Percentiles rank a stretch among this genome's conserved stretches.
Evolutionary conservation across 805 yeast genomes (phyloP).

Genomic region (Clavispora vitiphila): DNA sequence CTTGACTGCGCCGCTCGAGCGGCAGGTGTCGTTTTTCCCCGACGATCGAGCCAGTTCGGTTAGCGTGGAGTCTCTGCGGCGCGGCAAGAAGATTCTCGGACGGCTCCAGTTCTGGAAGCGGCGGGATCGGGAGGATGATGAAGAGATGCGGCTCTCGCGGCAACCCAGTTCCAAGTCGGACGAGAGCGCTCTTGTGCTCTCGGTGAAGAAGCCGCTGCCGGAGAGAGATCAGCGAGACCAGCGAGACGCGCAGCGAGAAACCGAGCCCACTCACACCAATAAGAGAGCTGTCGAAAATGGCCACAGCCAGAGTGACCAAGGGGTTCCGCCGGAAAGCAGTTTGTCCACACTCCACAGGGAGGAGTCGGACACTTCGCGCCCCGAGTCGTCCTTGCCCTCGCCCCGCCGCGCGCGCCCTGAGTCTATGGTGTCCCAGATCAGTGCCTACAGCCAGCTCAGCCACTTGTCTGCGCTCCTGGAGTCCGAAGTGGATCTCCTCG

Average conservation of each 20-base stretch:
- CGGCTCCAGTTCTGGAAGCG: slow-evolving; percentile 38
- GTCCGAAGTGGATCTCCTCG: slow-evolving; percentile 35
- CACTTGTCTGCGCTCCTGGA: slow-evolving; percentile 41
- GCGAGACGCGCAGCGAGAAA: too few relatives aligned
- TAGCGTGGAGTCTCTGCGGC: slow-evolving; percentile 11
- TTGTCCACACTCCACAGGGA: too few relatives aligned
- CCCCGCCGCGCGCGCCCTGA: slow-evolving; percentile 28
- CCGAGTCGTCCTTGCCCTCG: slow-evolving; percentile 2
- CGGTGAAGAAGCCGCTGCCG: neutral
- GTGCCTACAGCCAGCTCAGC: slow-evolving; percentile 36
- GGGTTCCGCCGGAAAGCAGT: too few relatives aligned
- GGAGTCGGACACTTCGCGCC: too few relatives aligned
- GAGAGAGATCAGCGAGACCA: too few relatives aligned
- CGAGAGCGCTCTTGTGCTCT: neutral
- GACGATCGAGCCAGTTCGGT: slow-evolving; percentile 12
- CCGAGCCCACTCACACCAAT: too few relatives aligned
- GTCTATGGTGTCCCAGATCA: slow-evolving; percentile 35
- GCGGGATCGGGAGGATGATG: slow-evolving; percentile 1
- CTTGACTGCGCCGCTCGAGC: slow-evolving; percentile 6
- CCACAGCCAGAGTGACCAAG: too few relatives aligned
- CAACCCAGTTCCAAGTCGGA: neutral
- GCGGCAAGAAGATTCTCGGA: slow-evolving; percentile 23
- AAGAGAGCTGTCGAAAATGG: too few relatives aligned
- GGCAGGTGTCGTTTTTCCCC: slow-evolving; percentile 21
- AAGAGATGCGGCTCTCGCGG: slow-evolving; percentile 3